Conservation (phyloP, 2,329 filamentous ascomycete genomes). For the Cadophora malorum region DNA sequence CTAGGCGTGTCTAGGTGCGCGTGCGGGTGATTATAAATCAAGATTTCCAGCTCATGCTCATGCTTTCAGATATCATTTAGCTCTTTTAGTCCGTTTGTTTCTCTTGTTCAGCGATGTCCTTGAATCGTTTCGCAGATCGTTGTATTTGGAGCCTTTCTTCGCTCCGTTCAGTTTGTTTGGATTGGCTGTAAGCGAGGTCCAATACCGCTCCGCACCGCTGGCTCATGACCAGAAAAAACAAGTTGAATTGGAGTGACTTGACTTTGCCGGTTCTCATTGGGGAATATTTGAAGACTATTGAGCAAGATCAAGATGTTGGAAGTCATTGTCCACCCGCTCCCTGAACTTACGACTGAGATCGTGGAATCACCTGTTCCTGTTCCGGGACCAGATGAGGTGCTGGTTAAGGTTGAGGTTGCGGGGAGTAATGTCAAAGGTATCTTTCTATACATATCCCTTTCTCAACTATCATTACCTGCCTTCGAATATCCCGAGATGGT, state of each 20-base stretch:
- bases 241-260: not conserved
- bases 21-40: not conserved
- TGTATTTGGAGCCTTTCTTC: no score
- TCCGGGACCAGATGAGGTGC: constrained; percentile 34
- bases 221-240: not conserved
- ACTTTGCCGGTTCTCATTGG: no score
- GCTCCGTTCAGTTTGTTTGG: not conserved
- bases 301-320: constrained; percentile 21
- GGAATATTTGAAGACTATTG: no score
- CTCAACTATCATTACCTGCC: no score
- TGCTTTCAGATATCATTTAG: no score
- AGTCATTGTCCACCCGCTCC: constrained; percentile 33
- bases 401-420: constrained; percentile 40
- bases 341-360: constrained; percentile 32
- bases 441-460: not conserved
- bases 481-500: no score
- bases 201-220: not conserved
- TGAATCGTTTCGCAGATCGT: no score
- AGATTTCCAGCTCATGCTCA: no score
- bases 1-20: not conserved
- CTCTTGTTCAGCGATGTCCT: not conserved
- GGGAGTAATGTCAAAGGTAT: constrained; percentile 38
- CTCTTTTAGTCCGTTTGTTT: not conserved
- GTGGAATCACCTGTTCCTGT: constrained; percentile 34
- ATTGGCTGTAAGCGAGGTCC: not conserved